These are phyloP conservation scores for Patellifolia procumbens DNA, from an alignment of 179 eudicot species.

Conservation along the genomic window DNA sequence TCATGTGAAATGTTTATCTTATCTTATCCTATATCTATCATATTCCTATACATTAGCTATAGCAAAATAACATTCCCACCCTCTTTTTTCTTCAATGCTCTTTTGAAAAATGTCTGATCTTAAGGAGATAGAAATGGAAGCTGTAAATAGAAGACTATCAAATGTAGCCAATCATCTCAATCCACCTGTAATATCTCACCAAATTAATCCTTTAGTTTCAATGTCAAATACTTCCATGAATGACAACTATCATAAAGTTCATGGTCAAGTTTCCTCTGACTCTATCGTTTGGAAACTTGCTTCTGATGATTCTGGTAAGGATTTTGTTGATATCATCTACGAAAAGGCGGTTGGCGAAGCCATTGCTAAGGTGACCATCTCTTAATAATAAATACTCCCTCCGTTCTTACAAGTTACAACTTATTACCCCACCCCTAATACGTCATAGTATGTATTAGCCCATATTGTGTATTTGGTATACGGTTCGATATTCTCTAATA, in stretches of 20 bases:
- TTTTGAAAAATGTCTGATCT: conserved; percentile 14
- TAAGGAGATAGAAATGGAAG: conserved; percentile 29
- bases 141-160: conserved; percentile 47
- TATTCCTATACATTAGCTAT: neutral
- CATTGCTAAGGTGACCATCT: conserved; percentile 74
- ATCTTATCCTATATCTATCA: conserved; percentile 29
- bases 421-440: no score
- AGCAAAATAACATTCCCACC: neutral
- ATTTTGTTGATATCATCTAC: conserved; percentile 68
- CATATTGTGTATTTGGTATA: no score
- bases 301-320: conserved; percentile 57
- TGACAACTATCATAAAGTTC: conserved; percentile 66
- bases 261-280: conserved; percentile 63
- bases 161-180: conserved; percentile 57
- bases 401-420: no score
- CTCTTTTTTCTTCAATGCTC: no score
- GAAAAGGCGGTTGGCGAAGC: conserved; percentile 84
- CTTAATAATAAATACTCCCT: neutral
- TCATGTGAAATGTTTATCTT: conserved; percentile 16
- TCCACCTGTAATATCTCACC: conserved; percentile 14
- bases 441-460: no score
- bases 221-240: conserved; percentile 35
- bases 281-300: conserved; percentile 54
- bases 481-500: no score
- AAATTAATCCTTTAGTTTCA: neutral